Percentiles rank a stretch among this genome's conserved stretches.
Conservation (phyloP, 2,329 filamentous ascomycete genomes). For the Cercospora sojina region DNA sequence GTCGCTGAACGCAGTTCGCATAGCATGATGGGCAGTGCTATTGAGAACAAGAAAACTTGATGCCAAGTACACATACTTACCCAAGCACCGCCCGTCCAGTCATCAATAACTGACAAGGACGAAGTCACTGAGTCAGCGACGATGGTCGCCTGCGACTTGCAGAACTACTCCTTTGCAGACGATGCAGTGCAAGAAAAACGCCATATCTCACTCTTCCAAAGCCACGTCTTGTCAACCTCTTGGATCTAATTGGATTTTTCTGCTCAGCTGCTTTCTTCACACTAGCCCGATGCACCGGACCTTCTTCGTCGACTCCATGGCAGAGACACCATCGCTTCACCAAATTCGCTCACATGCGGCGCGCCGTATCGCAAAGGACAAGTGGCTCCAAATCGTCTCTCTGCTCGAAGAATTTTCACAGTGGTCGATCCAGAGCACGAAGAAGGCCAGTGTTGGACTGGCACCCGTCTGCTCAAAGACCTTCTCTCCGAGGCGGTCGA, state of each 20-base stretch:
- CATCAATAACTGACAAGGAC: neutral
- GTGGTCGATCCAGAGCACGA: neutral
- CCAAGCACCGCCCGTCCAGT: neutral
- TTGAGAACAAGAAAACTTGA: neutral
- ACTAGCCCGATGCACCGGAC: neutral
- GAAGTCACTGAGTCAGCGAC: neutral
- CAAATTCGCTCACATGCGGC: neutral
- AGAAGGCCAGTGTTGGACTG: neutral
- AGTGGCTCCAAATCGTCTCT: neutral
- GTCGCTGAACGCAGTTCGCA: neutral
- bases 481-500: neutral
- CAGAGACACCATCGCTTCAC: neutral
- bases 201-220: neutral
- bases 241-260: neutral
- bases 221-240: neutral
- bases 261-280: neutral
- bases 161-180: neutral
- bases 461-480: neutral
- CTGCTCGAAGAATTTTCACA: neutral
- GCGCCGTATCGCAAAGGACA: neutral
- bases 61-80: neutral
- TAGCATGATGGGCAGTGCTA: neutral
- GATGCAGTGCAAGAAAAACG: neutral
- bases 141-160: neutral
- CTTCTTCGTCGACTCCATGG: neutral